Evolutionary conservation across 202 grass and related monocot genomes (phyloP).

Genomic region (Bolboschoenoplectus hybrid): DNA sequence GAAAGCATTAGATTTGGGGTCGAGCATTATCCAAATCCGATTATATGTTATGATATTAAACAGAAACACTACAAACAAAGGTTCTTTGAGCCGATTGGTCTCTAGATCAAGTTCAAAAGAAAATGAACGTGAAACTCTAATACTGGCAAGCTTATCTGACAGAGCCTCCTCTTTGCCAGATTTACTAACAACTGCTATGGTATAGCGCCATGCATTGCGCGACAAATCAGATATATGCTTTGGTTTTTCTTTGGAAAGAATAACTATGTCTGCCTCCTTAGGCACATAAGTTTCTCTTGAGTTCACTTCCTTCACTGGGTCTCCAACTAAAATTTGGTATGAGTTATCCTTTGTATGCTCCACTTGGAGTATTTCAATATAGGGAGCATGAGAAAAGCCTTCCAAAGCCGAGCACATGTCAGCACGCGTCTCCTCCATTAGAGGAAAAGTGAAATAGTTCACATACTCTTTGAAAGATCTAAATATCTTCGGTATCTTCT

Average conservation of each 20-base stretch:
- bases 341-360: background rate
- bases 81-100: background rate
- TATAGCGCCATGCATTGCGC: slow-evolving; percentile 31
- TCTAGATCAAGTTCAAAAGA: background rate
- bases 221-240: slow-evolving; percentile 37
- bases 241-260: slow-evolving; percentile 30
- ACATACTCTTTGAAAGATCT: slow-evolving; percentile 48
- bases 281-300: slow-evolving; percentile 36
- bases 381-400: slow-evolving; percentile 47
- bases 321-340: background rate
- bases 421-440: slow-evolving; percentile 63
- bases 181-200: slow-evolving; percentile 14
- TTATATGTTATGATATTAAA: slow-evolving; percentile 63
- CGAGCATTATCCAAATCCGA: slow-evolving; percentile 57
- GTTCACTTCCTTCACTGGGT: slow-evolving; percentile 17
- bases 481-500: slow-evolving; percentile 58
- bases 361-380: slow-evolving; percentile 6
- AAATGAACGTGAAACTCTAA: slow-evolving; percentile 17
- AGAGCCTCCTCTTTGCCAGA: background rate
- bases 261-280: slow-evolving; percentile 28
- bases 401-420: slow-evolving; percentile 64
- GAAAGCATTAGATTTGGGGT: background rate
- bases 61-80: slow-evolving; percentile 50
- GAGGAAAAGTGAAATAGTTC: slow-evolving; percentile 45
- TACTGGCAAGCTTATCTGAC: slow-evolving; percentile 11